These are phyloP conservation scores for Beauveria rudraprayagi DNA, from an alignment of 2,329 filamentous ascomycete genomes.

Conservation along the genomic window DNA sequence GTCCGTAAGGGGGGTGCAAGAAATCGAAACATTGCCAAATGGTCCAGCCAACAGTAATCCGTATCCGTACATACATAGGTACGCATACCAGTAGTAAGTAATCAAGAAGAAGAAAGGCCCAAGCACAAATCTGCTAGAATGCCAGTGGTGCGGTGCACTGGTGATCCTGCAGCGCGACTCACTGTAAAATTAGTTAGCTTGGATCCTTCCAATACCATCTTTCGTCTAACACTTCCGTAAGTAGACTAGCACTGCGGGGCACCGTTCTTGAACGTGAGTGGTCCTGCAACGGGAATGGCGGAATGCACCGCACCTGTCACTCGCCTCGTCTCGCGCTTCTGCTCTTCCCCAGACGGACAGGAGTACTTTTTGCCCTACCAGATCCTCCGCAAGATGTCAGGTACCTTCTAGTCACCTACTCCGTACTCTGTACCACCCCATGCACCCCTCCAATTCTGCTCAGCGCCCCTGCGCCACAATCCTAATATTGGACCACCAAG, in stretches of 20 bases:
- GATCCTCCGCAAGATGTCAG: not conserved
- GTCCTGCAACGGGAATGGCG: constrained; percentile 1
- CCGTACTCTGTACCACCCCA: too few relatives aligned
- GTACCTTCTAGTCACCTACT: not conserved
- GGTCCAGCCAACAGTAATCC: too few relatives aligned
- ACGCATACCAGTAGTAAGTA: too few relatives aligned
- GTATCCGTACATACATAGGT: too few relatives aligned
- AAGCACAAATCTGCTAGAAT: not conserved
- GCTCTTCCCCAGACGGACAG: not conserved
- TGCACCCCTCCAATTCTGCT: not conserved
- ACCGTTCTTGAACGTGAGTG: not conserved
- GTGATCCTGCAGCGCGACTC: not conserved
- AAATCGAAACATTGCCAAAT: too few relatives aligned
- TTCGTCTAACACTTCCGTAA: constrained; percentile 8
- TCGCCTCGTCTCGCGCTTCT: not conserved
- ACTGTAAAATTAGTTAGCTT: not conserved
- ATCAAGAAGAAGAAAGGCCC: too few relatives aligned
- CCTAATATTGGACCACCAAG: not conserved
- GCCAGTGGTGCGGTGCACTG: not conserved
- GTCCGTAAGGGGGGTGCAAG: too few relatives aligned
- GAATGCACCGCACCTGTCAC: constrained; percentile 9
- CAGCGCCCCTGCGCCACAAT: not conserved
- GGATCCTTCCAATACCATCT: not conserved
- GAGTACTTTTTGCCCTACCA: not conserved
- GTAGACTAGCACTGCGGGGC: not conserved